Evolutionary conservation across 768 basidiomycete species (phyloP).

Genomic region (Termitomyces sp.): DNA sequence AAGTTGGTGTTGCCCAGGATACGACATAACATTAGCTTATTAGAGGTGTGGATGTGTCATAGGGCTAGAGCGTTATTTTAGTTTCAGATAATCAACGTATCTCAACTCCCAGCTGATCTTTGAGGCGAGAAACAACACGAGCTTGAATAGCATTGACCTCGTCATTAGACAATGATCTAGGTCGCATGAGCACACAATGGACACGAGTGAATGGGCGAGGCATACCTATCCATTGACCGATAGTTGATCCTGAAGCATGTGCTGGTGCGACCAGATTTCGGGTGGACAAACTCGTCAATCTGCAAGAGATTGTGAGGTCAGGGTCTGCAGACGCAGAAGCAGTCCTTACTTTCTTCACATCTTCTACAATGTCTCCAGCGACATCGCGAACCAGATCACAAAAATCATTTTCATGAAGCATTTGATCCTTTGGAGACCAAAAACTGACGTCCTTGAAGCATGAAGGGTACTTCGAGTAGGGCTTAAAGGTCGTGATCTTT

Average conservation of each 20-base stretch:
- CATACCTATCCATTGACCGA: slow-evolving; percentile 91
- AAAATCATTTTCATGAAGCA: slow-evolving; percentile 92
- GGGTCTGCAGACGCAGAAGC: background rate
- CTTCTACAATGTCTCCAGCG: slow-evolving; percentile 89
- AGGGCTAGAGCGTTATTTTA: slow-evolving; percentile 17
- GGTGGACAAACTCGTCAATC: slow-evolving; percentile 91
- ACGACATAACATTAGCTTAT: slow-evolving; percentile 26
- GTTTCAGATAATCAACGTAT: slow-evolving; percentile 54
- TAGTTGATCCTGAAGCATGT: slow-evolving; percentile 91
- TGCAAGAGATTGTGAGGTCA: slow-evolving; percentile 25
- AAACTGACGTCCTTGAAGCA: slow-evolving; percentile 95
- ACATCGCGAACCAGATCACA: slow-evolving; percentile 92
- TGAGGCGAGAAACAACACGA: slow-evolving; percentile 48
- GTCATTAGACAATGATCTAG: slow-evolving; percentile 80
- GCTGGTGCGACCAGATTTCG: slow-evolving; percentile 75
- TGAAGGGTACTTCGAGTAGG: slow-evolving; percentile 89
- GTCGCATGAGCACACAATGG: background rate
- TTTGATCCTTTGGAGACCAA: slow-evolving; percentile 61
- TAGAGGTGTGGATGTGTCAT: slow-evolving; percentile 15
- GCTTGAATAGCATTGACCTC: slow-evolving; percentile 82
- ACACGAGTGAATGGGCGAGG: background rate
- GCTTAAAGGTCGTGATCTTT: slow-evolving; percentile 74
- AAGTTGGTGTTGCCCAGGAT: slow-evolving; percentile 92
- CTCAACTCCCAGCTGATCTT: slow-evolving; percentile 71
- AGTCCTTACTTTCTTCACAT: slow-evolving; percentile 69